phyloP scores from a whole-genome alignment of 116 monocot genomes.

The Iris pallida region DNA sequence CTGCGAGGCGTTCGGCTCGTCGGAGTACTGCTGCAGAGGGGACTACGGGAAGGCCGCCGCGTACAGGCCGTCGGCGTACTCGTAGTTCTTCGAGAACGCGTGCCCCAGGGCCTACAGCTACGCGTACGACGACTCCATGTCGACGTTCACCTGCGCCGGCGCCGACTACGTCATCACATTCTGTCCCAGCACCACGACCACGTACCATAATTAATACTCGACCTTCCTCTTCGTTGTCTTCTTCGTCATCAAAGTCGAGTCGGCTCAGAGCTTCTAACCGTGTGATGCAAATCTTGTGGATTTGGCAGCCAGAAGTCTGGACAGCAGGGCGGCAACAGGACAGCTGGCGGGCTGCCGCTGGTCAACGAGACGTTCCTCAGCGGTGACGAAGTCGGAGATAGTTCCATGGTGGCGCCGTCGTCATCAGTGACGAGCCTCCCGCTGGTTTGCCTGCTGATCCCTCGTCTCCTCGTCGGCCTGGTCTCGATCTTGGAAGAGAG shows the following conservation, averaged over 20 bases:
- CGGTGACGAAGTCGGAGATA: background rate
- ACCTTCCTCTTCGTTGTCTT: too few species aligned
- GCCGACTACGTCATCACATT: background rate
- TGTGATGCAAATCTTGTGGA: too few species aligned
- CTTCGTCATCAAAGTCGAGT: too few species aligned
- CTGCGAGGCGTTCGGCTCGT: constrained; percentile 25
- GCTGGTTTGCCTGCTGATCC: background rate
- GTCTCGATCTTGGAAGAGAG: too few species aligned
- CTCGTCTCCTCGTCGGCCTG: too few species aligned
- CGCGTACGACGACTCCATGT: constrained; percentile 6
- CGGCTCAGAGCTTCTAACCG: too few species aligned
- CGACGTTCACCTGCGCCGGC: background rate
- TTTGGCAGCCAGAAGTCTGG: too few species aligned
- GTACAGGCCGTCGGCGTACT: constrained; percentile 11
- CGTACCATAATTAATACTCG: too few species aligned
- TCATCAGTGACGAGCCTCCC: background rate
- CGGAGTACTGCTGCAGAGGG: constrained; percentile 20
- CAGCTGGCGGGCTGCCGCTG: background rate
- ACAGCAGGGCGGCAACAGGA: too few species aligned
- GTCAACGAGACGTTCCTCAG: background rate
- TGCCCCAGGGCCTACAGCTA: constrained; percentile 21
- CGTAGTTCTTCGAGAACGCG: constrained; percentile 16
- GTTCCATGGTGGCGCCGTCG: background rate
- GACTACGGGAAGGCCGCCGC: constrained; percentile 4
- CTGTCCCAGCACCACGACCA: background rate